Conservation (phyloP, 108 stramenopile species). For the Stephanodiscus triporus region DNA sequence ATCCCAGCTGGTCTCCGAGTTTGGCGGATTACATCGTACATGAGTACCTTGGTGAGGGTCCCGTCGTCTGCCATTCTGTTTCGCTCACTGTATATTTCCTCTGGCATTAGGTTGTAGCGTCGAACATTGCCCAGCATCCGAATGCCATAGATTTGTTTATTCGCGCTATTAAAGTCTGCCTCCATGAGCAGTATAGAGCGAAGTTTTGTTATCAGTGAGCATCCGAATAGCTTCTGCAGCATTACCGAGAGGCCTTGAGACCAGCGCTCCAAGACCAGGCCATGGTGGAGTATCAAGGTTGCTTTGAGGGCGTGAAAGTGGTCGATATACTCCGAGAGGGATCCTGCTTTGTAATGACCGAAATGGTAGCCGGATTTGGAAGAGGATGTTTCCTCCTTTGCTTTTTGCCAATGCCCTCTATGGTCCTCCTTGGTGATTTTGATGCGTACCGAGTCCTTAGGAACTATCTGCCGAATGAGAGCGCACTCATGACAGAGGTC, state of each 20-base stretch:
- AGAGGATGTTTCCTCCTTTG: slow-evolving; percentile 13
- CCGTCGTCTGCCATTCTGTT: slow-evolving; percentile 15
- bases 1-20: neutral
- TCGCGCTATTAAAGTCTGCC: slow-evolving; percentile 14
- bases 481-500: neutral
- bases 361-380: slow-evolving; percentile 10
- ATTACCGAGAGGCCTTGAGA: neutral
- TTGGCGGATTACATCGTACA: neutral
- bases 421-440: neutral
- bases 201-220: slow-evolving; percentile 1
- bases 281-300: neutral
- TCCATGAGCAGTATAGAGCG: slow-evolving; percentile 16
- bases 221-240: neutral
- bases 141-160: slow-evolving; percentile 18
- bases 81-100: slow-evolving; percentile 24
- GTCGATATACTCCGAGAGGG: neutral
- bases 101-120: slow-evolving; percentile 15
- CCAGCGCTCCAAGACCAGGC: neutral
- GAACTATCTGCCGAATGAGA: neutral
- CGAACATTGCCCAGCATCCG: slow-evolving; percentile 19
- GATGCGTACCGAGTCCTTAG: neutral
- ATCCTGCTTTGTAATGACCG: slow-evolving; percentile 6
- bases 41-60: slow-evolving; percentile 4
- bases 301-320: slow-evolving; percentile 14
- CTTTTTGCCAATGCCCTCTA: neutral